Conservation (phyloP, 768 basidiomycete genomes). For the Agaricus sinodeliciosus region DNA sequence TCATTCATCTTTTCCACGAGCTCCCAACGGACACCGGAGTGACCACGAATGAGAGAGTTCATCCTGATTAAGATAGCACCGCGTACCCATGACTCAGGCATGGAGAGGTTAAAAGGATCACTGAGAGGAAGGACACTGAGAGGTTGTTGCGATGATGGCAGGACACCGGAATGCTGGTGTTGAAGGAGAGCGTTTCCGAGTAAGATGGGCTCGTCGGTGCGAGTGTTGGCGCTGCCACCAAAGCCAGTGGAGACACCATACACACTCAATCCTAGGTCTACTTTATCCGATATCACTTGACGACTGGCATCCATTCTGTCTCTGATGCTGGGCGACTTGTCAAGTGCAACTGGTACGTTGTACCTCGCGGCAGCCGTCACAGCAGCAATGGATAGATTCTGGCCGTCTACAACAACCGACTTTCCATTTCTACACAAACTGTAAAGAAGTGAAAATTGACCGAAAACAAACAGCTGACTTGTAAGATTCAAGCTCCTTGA, state of each 20-base stretch:
- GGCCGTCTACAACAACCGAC: conserved; percentile 60
- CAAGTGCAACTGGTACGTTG: conserved; percentile 42
- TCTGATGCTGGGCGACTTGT: conserved; percentile 39
- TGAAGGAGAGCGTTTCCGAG: conserved; percentile 83
- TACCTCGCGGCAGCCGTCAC: conserved; percentile 74
- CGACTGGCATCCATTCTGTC: conserved; percentile 58
- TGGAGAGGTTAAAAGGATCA: conserved; percentile 64
- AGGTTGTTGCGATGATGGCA: conserved; percentile 48
- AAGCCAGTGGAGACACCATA: conserved; percentile 85
- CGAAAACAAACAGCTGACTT: conserved; percentile 34
- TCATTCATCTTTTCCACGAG: conserved; percentile 74
- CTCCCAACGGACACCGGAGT: conserved; percentile 79
- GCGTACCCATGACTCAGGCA: conserved; percentile 87
- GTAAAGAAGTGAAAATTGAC: neutral
- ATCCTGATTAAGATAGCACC: conserved; percentile 83
- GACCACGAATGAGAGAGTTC: conserved; percentile 85
- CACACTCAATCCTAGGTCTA: conserved; percentile 60
- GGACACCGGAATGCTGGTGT: conserved; percentile 72
- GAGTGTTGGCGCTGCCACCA: conserved; percentile 84
- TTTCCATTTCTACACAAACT: conserved; percentile 45
- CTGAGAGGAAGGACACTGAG: conserved; percentile 58
- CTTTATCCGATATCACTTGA: conserved; percentile 57
- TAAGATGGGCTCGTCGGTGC: conserved; percentile 65
- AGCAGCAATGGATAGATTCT: conserved; percentile 66
- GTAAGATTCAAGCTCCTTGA: conserved; percentile 57